phyloP scores from a whole-genome alignment of 805 yeast genomes.

The Candida ponderosae region DNA sequence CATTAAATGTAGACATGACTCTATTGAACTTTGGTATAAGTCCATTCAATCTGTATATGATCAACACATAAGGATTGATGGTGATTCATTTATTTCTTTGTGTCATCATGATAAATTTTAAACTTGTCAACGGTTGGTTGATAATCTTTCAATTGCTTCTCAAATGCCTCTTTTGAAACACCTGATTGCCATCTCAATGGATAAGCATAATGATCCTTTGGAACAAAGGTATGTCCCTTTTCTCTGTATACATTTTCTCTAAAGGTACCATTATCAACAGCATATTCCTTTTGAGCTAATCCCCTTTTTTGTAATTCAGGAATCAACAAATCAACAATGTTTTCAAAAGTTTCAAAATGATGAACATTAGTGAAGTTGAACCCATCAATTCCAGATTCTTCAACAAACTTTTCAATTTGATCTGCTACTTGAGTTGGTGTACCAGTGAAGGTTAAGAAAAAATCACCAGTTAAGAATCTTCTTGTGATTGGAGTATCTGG shows the following conservation, averaged over 20 bases:
- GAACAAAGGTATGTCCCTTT: conserved; percentile 8
- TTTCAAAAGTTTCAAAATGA: conserved; percentile 31
- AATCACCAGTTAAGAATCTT: conserved; percentile 19
- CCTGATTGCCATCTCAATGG: conserved; percentile 11
- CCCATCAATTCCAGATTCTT: conserved; percentile 32
- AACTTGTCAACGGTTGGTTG: too few relatives aligned
- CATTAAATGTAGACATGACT: too few relatives aligned
- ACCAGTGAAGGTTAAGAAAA: conserved; percentile 22
- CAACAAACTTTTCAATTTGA: conserved; percentile 31
- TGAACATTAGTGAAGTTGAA: conserved; percentile 32
- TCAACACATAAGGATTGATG: too few relatives aligned
- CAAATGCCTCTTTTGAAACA: conserved; percentile 19
- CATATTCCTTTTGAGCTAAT: conserved; percentile 27
- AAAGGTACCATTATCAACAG: conserved; percentile 21
- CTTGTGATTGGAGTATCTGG: conserved; percentile 6
- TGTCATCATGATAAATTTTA: too few relatives aligned
- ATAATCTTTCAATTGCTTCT: conserved; percentile 2
- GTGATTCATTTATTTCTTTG: too few relatives aligned
- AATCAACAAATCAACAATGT: conserved; percentile 25
- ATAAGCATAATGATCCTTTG: conserved; percentile 6
- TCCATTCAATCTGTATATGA: too few relatives aligned
- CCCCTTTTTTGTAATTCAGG: conserved; percentile 30
- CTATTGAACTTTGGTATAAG: too few relatives aligned
- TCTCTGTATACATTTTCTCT: conserved; percentile 19
- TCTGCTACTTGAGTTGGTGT: conserved; percentile 30